Evolutionary conservation across 495 filamentous ascomycete species (phyloP).

Genomic region (Xylaria intraflava): DNA sequence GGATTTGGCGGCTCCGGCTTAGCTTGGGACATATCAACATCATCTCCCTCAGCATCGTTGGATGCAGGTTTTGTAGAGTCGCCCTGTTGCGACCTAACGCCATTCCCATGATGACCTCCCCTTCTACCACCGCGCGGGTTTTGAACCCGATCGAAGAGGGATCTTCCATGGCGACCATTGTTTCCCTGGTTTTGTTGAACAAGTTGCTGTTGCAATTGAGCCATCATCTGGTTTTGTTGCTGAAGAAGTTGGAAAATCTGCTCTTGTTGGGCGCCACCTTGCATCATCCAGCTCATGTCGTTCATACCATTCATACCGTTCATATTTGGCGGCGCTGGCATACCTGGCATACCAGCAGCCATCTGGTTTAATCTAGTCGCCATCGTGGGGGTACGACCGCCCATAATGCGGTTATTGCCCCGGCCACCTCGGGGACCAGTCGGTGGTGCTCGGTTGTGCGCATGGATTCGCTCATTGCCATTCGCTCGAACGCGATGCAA

Average conservation of each 20-base stretch:
- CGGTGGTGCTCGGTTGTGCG: conserved; percentile 63
- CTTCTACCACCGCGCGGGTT: conserved; percentile 36
- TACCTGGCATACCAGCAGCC: conserved; percentile 29
- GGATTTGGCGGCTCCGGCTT: conserved; percentile 44
- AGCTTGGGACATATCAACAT: conserved; percentile 46
- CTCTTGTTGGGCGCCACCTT: conserved; percentile 54
- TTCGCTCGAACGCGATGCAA: conserved; percentile 77
- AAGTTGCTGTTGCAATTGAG: conserved; percentile 56
- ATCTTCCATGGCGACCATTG: conserved; percentile 43
- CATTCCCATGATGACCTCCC: conserved; percentile 30
- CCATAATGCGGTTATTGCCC: conserved; percentile 45
- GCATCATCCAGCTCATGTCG: conserved; percentile 44
- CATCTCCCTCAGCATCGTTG: conserved; percentile 31
- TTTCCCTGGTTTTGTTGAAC: conserved; percentile 41
- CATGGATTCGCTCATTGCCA: conserved; percentile 70
- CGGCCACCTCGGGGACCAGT: conserved; percentile 60
- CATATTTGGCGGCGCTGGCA: conserved; percentile 35
- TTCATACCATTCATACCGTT: conserved; percentile 35
- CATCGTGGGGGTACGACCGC: conserved; percentile 36
- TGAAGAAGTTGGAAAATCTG: conserved; percentile 79
- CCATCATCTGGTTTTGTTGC: conserved; percentile 84
- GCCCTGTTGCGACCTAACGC: conserved; percentile 19
- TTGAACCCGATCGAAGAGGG: conserved; percentile 71
- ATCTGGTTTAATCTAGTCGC: conserved; percentile 34
- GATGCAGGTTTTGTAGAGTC: conserved; percentile 23